Percentiles rank a stretch among this genome's conserved stretches.
Conservation (phyloP, 306 rosid species). For the Neltuma alba region DNA sequence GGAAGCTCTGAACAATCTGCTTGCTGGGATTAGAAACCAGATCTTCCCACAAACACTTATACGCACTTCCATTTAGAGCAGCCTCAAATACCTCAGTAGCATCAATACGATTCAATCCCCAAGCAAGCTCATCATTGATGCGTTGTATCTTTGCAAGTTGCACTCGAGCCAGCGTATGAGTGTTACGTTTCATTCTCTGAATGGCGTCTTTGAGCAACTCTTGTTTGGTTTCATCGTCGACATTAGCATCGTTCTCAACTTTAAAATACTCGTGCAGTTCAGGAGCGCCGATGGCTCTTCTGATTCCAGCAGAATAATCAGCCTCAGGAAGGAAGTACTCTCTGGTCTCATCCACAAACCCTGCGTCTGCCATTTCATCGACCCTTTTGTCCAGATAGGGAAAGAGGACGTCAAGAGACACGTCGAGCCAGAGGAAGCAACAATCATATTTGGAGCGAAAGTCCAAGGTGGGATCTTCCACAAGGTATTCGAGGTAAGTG, state of each 20-base stretch:
- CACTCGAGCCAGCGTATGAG: constrained; percentile 3
- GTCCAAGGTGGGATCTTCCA: constrained; percentile 4
- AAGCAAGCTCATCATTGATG: constrained; percentile 17
- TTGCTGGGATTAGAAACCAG: constrained; percentile 31
- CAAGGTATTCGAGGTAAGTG: constrained; percentile 6
- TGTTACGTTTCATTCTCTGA: constrained; percentile 16
- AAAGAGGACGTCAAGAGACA: constrained; percentile 18
- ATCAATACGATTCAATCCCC: constrained; percentile 35
- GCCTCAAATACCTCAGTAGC: constrained; percentile 40
- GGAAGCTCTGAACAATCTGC: constrained; percentile 4
- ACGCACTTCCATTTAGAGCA: neutral
- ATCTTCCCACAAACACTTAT: constrained; percentile 13
- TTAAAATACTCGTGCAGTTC: constrained; percentile 31
- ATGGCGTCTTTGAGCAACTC: neutral
- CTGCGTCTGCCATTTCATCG: constrained; percentile 36
- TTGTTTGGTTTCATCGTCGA: neutral
- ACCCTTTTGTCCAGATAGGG: constrained; percentile 23
- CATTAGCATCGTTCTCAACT: neutral
- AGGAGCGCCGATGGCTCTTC: constrained; percentile 42
- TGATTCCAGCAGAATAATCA: constrained; percentile 14
- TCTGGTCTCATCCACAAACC: constrained; percentile 25
- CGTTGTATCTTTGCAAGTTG: neutral
- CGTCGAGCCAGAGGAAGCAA: constrained; percentile 36
- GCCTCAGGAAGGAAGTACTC: constrained; percentile 11
- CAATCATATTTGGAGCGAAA: constrained; percentile 23